phyloP scores from a whole-genome alignment of 371 early-diverging fungal genomes.

The Lichtheimia hyalospora region DNA sequence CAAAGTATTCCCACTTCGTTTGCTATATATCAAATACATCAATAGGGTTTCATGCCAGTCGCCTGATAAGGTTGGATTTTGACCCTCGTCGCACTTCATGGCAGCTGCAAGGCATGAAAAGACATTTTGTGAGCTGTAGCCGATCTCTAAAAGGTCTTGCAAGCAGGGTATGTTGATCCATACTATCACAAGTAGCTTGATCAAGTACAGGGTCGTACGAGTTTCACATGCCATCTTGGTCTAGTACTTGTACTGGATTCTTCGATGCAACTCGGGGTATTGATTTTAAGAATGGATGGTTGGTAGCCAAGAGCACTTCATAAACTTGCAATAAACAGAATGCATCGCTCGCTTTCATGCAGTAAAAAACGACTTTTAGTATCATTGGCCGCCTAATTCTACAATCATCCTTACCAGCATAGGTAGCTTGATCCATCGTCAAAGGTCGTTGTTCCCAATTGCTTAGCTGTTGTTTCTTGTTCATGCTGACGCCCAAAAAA shows the following conservation, averaged over 20 bases:
- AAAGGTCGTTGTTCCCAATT: slow-evolving; percentile 52
- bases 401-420: slow-evolving; percentile 26
- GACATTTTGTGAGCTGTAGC: slow-evolving; percentile 76
- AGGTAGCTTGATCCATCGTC: slow-evolving; percentile 32
- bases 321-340: slow-evolving; percentile 35
- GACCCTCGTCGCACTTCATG: slow-evolving; percentile 77
- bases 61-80: slow-evolving; percentile 58
- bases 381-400: no score
- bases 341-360: slow-evolving; percentile 29
- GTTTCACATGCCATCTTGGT: slow-evolving; percentile 84
- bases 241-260: slow-evolving; percentile 88
- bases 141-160: slow-evolving; percentile 74
- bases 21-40: no score
- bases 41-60: slow-evolving; percentile 72
- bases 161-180: slow-evolving; percentile 73
- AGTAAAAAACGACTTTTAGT: neutral
- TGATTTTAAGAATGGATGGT: slow-evolving; percentile 30
- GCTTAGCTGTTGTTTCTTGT: slow-evolving; percentile 50
- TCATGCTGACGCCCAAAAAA: slow-evolving; percentile 29
- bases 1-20: no score
- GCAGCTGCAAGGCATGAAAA: slow-evolving; percentile 81
- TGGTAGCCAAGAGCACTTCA: slow-evolving; percentile 12
- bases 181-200: slow-evolving; percentile 63
- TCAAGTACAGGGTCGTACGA: slow-evolving; percentile 77
- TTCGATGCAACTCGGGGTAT: neutral